These are phyloP conservation scores for Fraxinus latifolia DNA, from an alignment of 305 asterid genomes.

Conservation along the genomic window DNA sequence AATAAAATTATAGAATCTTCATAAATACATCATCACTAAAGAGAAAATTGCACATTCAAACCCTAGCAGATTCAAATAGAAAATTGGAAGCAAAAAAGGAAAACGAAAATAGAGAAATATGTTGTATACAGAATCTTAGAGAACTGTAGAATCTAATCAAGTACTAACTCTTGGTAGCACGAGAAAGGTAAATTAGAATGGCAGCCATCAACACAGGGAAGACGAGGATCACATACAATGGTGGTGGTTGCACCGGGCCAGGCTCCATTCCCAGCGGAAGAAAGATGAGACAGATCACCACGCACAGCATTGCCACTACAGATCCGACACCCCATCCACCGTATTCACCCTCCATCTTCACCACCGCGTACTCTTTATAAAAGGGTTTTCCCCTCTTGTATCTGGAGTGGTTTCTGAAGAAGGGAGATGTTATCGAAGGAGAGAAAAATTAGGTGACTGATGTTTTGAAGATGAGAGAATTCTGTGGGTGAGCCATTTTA, in stretches of 20 bases:
- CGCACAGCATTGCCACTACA: not conserved
- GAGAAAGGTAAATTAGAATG: slow-evolving; percentile 3
- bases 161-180: not conserved
- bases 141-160: not conserved
- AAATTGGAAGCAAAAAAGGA: not conserved
- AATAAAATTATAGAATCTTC: not conserved
- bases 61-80: not conserved
- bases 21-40: not conserved
- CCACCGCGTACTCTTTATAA: not conserved
- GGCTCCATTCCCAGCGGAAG: not conserved
- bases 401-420: not conserved
- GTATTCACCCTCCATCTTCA: not conserved
- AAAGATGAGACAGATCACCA: not conserved
- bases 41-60: not conserved
- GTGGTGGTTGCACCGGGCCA: not conserved
- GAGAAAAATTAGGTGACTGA: not conserved
- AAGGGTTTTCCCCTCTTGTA: not conserved
- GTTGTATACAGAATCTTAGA: not conserved
- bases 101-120: not conserved
- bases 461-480: not conserved
- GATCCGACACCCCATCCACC: slow-evolving; percentile 1
- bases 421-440: not conserved
- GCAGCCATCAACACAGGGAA: slow-evolving; percentile 8
- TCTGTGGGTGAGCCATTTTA: slow-evolving; percentile 2
- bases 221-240: not conserved